Evolutionary conservation across 805 yeast species (phyloP).

Genomic region (Zygoascus flipseniorum): DNA sequence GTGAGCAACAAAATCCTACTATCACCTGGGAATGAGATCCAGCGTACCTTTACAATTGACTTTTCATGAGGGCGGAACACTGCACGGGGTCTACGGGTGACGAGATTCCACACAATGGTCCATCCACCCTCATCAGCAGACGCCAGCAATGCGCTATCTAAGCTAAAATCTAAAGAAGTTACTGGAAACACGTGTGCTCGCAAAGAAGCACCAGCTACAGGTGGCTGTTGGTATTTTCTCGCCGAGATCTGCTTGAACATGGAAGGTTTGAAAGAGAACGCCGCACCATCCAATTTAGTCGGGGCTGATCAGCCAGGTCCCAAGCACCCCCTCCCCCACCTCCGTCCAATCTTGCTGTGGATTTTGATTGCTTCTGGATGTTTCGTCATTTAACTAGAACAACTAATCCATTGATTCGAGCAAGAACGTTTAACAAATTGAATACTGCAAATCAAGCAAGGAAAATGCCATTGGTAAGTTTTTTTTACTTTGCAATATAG

Average conservation of each 20-base stretch:
- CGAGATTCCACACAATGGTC: slow-evolving; percentile 57
- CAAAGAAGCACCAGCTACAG: slow-evolving; percentile 23
- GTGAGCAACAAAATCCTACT: slow-evolving; percentile 33
- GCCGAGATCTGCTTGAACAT: background rate
- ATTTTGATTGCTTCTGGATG: background rate
- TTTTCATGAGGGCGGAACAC: slow-evolving; percentile 54
- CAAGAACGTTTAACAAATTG: background rate
- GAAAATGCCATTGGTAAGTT: background rate
- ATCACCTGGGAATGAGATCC: slow-evolving; percentile 18
- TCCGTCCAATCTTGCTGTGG: background rate
- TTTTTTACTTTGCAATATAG: background rate
- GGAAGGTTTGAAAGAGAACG: no score
- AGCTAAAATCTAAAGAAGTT: slow-evolving; percentile 23
- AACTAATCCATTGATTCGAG: background rate
- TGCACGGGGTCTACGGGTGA: slow-evolving; percentile 45
- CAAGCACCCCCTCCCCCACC: no score
- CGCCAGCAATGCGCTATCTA: slow-evolving; percentile 33
- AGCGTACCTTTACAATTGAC: slow-evolving; percentile 42
- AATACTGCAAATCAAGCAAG: background rate
- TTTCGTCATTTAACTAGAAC: background rate
- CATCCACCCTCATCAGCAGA: slow-evolving; percentile 59
- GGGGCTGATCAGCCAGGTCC: no score
- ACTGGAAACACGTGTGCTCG: slow-evolving; percentile 30
- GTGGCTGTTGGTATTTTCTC: background rate
- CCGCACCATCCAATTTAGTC: no score